Evolutionary conservation across 2,329 filamentous ascomycete species (phyloP).

Genomic region (Trichoderma koningiopsis): DNA sequence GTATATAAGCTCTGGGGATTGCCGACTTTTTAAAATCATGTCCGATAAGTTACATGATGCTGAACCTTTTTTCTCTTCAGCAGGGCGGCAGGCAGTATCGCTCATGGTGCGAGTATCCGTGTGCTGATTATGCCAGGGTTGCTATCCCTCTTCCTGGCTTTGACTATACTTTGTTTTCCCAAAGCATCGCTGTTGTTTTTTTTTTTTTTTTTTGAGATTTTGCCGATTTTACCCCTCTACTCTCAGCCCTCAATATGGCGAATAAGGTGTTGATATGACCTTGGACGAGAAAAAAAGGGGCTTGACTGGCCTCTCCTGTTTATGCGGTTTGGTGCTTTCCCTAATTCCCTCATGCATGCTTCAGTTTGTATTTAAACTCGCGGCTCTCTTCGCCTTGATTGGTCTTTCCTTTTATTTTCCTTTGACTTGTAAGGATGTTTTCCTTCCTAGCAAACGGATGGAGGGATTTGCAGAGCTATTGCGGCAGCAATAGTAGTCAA

Average conservation of each 20-base stretch:
- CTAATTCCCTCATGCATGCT: slow-evolving; percentile 21
- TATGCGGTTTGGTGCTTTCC: slow-evolving; percentile 5
- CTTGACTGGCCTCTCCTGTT: slow-evolving; percentile 15
- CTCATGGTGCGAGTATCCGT: not conserved
- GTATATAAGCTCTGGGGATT: not conserved
- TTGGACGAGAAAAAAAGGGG: slow-evolving; percentile 27
- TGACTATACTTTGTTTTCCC: not conserved
- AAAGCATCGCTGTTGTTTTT: slow-evolving; percentile 18
- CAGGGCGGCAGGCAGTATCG: not conserved
- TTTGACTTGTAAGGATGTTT: not conserved
- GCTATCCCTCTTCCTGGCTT: not conserved
- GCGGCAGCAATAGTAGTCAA: slow-evolving; percentile 18
- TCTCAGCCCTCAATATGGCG: slow-evolving; percentile 11
- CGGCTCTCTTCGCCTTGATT: slow-evolving; percentile 26
- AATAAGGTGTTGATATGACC: slow-evolving; percentile 26
- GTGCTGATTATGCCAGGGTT: not conserved
- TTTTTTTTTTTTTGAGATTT: slow-evolving; percentile 21
- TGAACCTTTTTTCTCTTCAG: not conserved
- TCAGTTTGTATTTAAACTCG: slow-evolving; percentile 31
- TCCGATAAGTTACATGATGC: not conserved
- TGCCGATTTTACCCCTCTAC: slow-evolving; percentile 3
- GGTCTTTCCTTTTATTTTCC: not conserved
- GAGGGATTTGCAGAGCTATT: not conserved
- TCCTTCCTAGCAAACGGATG: slow-evolving; percentile 1
- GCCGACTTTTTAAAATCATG: not conserved